Percentiles rank a stretch among this genome's conserved stretches.
phyloP scores from a whole-genome alignment of 208 protist genomes.

The Acanthamoeba castellanii region DNA sequence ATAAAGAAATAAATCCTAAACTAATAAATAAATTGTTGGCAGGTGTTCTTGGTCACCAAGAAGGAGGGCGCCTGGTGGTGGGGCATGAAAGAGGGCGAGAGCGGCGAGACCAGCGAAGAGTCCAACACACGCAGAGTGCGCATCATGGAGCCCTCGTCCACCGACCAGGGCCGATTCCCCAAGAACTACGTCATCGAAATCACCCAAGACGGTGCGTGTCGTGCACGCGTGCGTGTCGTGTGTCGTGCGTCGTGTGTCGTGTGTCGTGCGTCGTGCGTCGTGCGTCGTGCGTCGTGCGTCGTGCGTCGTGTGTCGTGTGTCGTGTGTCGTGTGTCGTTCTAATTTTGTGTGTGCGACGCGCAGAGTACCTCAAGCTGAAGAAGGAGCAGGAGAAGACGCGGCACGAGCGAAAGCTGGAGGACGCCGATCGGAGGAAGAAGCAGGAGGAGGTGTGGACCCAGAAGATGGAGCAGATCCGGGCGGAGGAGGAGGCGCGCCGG shows the following conservation, averaged over 20 bases:
- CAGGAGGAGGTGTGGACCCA: slow-evolving; percentile 3
- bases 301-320: neutral
- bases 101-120: neutral
- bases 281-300: no score
- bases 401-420: neutral
- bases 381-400: neutral
- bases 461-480: neutral
- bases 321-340: no score
- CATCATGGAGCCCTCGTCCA: neutral
- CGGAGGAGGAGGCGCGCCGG: neutral
- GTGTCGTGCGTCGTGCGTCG: neutral
- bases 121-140: neutral
- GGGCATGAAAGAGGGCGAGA: slow-evolving; percentile 15
- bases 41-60: slow-evolving; percentile 40
- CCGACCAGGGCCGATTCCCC: slow-evolving; percentile 1
- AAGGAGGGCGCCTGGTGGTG: slow-evolving; percentile 56
- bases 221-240: no score
- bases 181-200: slow-evolving; percentile 57
- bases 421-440: neutral
- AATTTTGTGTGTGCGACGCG: no score
- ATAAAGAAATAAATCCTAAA: neutral
- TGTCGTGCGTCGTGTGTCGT: neutral
- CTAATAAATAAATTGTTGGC: neutral
- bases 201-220: neutral
- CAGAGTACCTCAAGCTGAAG: neutral